Percentiles rank a stretch among this genome's conserved stretches.
Evolutionary conservation across 257 asterid genomes (phyloP).

Genomic region (Henckelia pumila): DNA sequence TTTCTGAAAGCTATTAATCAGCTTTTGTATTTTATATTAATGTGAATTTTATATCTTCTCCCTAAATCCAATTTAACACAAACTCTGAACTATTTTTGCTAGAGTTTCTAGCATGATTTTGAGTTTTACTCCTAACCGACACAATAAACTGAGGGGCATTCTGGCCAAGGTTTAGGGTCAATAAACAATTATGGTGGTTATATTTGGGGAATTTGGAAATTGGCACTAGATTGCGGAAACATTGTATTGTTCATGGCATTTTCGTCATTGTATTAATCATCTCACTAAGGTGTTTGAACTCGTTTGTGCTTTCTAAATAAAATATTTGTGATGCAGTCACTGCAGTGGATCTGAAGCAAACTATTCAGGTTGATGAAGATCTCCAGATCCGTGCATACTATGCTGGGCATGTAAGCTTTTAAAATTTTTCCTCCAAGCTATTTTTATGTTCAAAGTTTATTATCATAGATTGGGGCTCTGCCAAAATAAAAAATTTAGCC

Average conservation of each 20-base stretch:
- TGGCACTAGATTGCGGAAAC: background rate
- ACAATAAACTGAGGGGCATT: no score
- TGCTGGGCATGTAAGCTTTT: slow-evolving; percentile 83
- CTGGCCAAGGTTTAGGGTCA: no score
- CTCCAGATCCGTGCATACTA: slow-evolving; percentile 92
- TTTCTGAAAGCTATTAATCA: no score
- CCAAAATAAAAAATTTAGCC: no score
- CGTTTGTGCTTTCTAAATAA: background rate
- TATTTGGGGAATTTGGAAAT: slow-evolving; percentile 10
- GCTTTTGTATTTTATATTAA: no score
- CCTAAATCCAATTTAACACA: no score
- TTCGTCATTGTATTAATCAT: slow-evolving; percentile 12
- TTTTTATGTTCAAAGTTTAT: background rate
- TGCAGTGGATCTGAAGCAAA: slow-evolving; percentile 91
- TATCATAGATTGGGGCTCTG: background rate
- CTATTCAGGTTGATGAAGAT: slow-evolving; percentile 72
- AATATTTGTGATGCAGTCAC: slow-evolving; percentile 47
- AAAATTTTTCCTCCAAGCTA: slow-evolving; percentile 17
- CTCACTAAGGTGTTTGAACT: slow-evolving; percentile 5
- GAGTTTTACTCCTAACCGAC: no score
- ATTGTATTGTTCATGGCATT: slow-evolving; percentile 4
- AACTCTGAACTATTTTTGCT: no score
- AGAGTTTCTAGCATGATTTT: no score
- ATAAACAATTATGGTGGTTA: no score
- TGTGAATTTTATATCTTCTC: no score